Evolutionary conservation across 192 early-diverging fungal species (phyloP), one percentile per base, ranked within the genome.

Genomic region (Podila epigama): DNA sequence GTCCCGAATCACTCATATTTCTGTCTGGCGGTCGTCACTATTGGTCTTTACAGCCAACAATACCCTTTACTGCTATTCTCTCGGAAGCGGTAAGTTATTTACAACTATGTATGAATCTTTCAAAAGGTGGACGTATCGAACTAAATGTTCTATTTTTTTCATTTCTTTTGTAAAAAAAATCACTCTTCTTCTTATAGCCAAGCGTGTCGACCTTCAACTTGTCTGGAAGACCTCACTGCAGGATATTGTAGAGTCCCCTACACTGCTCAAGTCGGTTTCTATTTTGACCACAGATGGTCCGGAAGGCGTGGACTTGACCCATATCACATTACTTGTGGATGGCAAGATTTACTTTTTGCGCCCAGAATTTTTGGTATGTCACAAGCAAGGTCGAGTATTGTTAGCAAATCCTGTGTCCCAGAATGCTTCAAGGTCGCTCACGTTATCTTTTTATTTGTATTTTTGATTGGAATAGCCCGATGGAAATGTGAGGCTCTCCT

Each of bases 331-430:
- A 8, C 79, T 94, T 32, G 85, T 89, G 32, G 83, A 88, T 41
- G 93, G 93, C 5, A 89, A 86, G 67, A 69, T 92, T 0, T 82
- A 87, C n/a, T 68, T 91, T 32, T 63, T 94, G 29, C 79, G 87
- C 39, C 86, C 89, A 58, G 69, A 86, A 51, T 72, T 86, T 37
- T 63, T 65, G 54, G 80, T 80, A 79, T 70, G 63, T n/a, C 28
- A n/a, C n/a, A n/a, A n/a, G n/a, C n/a, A n/a, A n/a, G n/a, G n/a
- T n/a, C n/a, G n/a, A n/a, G n/a, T n/a, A n/a, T n/a, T n/a, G n/a
- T n/a, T n/a, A n/a, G n/a, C n/a, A n/a, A n/a, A n/a, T n/a, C n/a
- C n/a, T n/a, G n/a, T n/a, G n/a, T 7, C 28, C n/a, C 22, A 31
- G 1, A 9, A 25, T 13, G 20, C 2, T 16, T 2, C 32, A 11